phyloP scores from a whole-genome alignment of 768 basidiomycete species.

The Tubosaeta sp. region DNA sequence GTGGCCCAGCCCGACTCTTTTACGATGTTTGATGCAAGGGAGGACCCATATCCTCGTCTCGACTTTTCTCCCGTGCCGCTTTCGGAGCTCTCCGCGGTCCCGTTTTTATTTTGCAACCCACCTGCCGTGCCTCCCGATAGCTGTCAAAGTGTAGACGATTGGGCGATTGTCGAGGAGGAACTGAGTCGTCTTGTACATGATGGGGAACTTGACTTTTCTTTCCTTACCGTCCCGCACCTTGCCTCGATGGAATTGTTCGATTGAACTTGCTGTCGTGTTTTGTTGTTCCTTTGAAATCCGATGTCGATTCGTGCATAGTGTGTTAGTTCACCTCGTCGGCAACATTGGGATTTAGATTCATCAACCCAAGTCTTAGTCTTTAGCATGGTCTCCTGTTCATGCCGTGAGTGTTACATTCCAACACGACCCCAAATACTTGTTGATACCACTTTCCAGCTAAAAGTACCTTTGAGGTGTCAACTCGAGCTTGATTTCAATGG shows the following conservation, averaged over 20 bases:
- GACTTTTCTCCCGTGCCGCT: slow-evolving; percentile 11
- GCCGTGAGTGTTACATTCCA: too few species aligned
- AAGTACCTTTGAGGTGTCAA: too few species aligned
- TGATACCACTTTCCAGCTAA: slow-evolving; percentile 21
- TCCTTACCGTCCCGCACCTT: slow-evolving; percentile 18
- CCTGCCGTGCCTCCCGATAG: not conserved
- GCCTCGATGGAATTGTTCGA: slow-evolving; percentile 11
- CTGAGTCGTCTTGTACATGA: slow-evolving; percentile 17
- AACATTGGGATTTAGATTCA: too few species aligned
- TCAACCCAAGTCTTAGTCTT: not conserved
- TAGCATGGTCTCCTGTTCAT: slow-evolving; percentile 38
- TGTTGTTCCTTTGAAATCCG: slow-evolving; percentile 2
- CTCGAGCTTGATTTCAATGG: too few species aligned
- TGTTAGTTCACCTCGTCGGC: not conserved
- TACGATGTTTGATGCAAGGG: not conserved
- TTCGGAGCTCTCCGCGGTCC: slow-evolving; percentile 29
- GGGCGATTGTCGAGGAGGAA: slow-evolving; percentile 20
- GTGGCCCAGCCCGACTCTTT: not conserved
- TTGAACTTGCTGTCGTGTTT: slow-evolving; percentile 1
- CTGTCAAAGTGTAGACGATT: slow-evolving; percentile 1
- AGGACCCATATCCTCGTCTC: not conserved
- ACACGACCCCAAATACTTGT: slow-evolving; percentile 33
- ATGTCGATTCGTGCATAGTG: not conserved
- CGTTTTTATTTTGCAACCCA: slow-evolving; percentile 26
- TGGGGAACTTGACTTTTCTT: slow-evolving; percentile 26